Conservation (phyloP, 495 filamentous ascomycete species). For the Penicillium bialowiezense region DNA sequence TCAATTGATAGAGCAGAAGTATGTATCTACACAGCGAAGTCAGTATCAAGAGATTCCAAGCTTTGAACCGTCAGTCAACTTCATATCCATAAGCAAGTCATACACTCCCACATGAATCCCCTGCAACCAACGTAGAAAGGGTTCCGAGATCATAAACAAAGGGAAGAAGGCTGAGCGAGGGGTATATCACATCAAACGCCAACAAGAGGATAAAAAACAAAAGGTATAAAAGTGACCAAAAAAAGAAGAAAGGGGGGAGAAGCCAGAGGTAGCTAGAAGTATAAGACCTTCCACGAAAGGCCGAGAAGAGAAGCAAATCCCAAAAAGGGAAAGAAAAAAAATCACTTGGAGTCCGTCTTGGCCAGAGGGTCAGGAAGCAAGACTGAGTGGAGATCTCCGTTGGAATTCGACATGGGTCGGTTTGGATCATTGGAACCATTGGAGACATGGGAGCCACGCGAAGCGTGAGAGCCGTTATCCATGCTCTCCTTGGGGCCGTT, state of each 20-base stretch:
- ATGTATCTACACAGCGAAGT: not conserved
- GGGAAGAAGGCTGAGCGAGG: slow-evolving; percentile 30
- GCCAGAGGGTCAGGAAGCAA: slow-evolving; percentile 28
- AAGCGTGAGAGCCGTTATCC: not conserved
- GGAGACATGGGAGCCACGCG: not conserved
- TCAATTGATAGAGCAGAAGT: not conserved
- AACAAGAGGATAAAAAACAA: slow-evolving; percentile 14
- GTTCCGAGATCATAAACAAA: slow-evolving; percentile 17
- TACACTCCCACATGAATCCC: slow-evolving; percentile 16
- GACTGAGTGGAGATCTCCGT: slow-evolving; percentile 25
- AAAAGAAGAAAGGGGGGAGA: slow-evolving; percentile 16
- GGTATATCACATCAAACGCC: slow-evolving; percentile 52
- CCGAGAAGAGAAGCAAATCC: not conserved
- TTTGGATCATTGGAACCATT: slow-evolving; percentile 6
- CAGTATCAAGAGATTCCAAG: not conserved
- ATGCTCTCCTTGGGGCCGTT: slow-evolving; percentile 15
- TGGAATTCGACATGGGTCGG: slow-evolving; percentile 16
- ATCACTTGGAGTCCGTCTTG: slow-evolving; percentile 25
- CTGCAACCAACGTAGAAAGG: slow-evolving; percentile 21
- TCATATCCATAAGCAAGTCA: slow-evolving; percentile 8
- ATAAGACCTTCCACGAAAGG: slow-evolving; percentile 3
- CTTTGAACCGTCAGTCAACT: slow-evolving; percentile 1
- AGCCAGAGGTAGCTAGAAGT: slow-evolving; percentile 8
- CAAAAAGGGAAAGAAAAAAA: slow-evolving; percentile 3
- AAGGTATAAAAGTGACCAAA: not conserved